These are phyloP conservation scores for Psilocybe cubensis DNA, from an alignment of 768 basidiomycete species.

Conservation along the genomic window DNA sequence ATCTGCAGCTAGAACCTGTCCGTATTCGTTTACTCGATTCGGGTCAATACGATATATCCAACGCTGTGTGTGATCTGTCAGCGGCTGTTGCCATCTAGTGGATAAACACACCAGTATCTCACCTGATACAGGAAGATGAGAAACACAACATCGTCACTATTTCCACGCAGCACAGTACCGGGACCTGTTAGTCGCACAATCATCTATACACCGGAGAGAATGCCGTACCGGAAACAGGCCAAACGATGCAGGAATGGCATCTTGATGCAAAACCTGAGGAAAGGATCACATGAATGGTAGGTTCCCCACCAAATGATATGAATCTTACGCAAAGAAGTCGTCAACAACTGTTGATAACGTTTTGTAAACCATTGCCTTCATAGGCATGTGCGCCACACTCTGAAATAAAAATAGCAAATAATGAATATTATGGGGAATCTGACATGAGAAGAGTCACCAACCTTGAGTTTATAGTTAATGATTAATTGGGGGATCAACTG, in stretches of 20 bases:
- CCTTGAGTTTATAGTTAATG: constrained; percentile 97
- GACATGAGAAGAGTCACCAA: constrained; percentile 35
- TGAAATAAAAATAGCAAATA: constrained; percentile 29
- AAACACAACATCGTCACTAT: constrained; percentile 86
- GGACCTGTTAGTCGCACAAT: constrained; percentile 23
- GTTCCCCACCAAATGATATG: constrained; percentile 5
- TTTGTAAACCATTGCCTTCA: constrained; percentile 98
- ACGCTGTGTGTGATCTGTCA: constrained; percentile 52
- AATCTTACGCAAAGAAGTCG: constrained; percentile 84
- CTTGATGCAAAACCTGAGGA: constrained; percentile 84
- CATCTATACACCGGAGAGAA: constrained; percentile 23
- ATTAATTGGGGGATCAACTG: constrained; percentile 88
- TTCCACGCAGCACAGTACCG: constrained; percentile 17
- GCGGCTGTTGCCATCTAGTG: constrained; percentile 16
- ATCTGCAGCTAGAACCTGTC: constrained; percentile 73
- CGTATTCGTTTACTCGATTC: constrained; percentile 95
- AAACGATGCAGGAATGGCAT: constrained; percentile 96
- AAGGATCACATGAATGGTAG: constrained; percentile 15
- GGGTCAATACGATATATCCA: constrained; percentile 98
- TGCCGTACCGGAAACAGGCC: constrained; percentile 71
- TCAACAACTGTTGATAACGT: constrained; percentile 89
- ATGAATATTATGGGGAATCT: constrained; percentile 11
- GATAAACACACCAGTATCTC: constrained; percentile 29
- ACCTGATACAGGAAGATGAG: constrained; percentile 93
- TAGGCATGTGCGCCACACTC: constrained; percentile 98